phyloP scores from a whole-genome alignment of 2,329 filamentous ascomycete species.

The Ophiocordyceps australis region DNA sequence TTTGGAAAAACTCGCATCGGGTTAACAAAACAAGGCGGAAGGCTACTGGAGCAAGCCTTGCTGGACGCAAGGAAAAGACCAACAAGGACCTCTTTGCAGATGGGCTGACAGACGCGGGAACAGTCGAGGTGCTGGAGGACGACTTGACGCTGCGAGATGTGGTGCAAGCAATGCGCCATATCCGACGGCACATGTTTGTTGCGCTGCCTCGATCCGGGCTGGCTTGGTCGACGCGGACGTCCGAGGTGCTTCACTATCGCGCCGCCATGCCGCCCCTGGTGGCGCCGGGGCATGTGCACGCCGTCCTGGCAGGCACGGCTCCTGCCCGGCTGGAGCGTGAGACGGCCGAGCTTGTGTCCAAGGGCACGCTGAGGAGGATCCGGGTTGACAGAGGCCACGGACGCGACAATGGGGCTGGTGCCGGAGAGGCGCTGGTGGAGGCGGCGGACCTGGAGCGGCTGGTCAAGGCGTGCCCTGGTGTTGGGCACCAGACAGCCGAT shows the following conservation, averaged over 20 bases:
- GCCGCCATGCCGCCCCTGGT: slow-evolving; percentile 42
- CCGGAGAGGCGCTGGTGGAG: slow-evolving; percentile 48
- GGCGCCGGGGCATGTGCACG: slow-evolving; percentile 46
- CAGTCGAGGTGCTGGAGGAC: slow-evolving; percentile 32
- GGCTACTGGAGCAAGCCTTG: too few relatives aligned
- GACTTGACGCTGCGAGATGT: slow-evolving; percentile 42
- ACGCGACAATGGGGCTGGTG: too few relatives aligned
- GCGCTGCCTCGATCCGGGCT: slow-evolving; percentile 45
- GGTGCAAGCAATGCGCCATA: slow-evolving; percentile 45
- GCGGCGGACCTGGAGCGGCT: slow-evolving; percentile 33
- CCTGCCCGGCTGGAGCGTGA: slow-evolving; percentile 51
- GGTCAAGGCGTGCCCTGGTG: slow-evolving; percentile 14
- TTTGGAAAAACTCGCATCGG: too few relatives aligned
- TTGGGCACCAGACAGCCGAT: slow-evolving; percentile 24
- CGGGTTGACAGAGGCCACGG: slow-evolving; percentile 42
- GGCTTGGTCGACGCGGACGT: slow-evolving; percentile 41
- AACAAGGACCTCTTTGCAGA: slow-evolving; percentile 15
- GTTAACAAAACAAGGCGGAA: too few relatives aligned
- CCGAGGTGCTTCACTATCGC: slow-evolving; percentile 45
- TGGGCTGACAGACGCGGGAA: slow-evolving; percentile 41
- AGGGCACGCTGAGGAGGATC: slow-evolving; percentile 41
- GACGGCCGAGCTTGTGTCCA: slow-evolving; percentile 38
- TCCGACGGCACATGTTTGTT: slow-evolving; percentile 44
- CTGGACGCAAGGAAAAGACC: too few relatives aligned
- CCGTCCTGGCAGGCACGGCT: slow-evolving; percentile 39